Base-by-base conservation (phyloP, 2,329 filamentous ascomycete genomes). In the Capronia epimyces region DNA sequence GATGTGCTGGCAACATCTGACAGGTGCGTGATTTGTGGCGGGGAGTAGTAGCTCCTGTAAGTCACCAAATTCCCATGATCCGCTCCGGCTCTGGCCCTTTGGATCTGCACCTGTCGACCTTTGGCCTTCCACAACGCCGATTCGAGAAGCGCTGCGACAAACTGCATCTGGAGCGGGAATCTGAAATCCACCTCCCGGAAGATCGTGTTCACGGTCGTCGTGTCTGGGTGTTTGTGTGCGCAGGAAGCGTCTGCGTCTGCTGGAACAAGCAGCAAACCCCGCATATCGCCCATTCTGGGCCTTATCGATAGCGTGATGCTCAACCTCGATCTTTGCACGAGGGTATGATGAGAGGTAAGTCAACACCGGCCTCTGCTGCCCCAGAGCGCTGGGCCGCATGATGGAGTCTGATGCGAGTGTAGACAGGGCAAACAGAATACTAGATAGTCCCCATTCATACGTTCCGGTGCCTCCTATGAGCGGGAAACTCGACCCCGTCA, bases 1-100 rank as follows among this genome's bases (percentile, higher is more conserved):
- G 34, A 52, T 57, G 55, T 50, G 55, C 32, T 57, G 55, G 55
- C 55, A 53, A 29, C 43, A 50, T 49, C 51, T 57, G 55, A 57
- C 55, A 55, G 52, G 37, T 39, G 52, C 32, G 27, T 44, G 36
- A 41, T 29, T 22, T 46, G 36, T 34, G 31, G 50, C 44, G 43
- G 49, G 51, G 36, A 42, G 36, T 51, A 42, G 36, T 51, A 31
- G 40, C 48, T 49, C 48, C 48, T 55, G 52, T 49, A 48, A 43
- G 48, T 43, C 42, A 41, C 44, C 41, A 40, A 51, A 46, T 18
- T 42, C 44, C 27, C 25, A 20, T 16, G 37, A 36, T 20, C 43
- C 39, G 15, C 49, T 43, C 46, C 48, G 43, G 48, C 32, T 50
- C 45, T 53, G 32, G 44, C 24, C 21, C 31, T 29, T 43, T 18